These are phyloP conservation scores for Hanseniaspora pseudoguilliermondii DNA, from an alignment of 805 yeast species.

Conservation along the genomic window DNA sequence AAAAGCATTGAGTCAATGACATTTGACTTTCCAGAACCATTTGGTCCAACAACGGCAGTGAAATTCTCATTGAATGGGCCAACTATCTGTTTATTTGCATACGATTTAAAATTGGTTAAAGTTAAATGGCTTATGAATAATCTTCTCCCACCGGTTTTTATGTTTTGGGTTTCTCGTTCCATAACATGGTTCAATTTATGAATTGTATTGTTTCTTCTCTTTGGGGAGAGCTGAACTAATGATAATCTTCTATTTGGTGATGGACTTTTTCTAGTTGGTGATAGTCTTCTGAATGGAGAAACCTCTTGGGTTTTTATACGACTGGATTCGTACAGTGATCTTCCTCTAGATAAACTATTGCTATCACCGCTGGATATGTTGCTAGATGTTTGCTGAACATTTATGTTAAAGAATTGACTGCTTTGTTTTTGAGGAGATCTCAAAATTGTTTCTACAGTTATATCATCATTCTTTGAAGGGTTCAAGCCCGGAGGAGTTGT, in stretches of 20 bases:
- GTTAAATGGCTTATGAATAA: conserved; percentile 64
- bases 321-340: background rate
- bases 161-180: conserved; percentile 28
- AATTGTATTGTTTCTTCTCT: conserved; percentile 25
- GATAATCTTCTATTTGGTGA: conserved; percentile 26
- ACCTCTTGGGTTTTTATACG: background rate
- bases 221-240: conserved; percentile 33
- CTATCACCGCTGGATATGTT: background rate
- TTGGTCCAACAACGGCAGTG: conserved; percentile 96
- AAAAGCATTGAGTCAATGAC: conserved; percentile 92
- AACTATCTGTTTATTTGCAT: conserved; percentile 82
- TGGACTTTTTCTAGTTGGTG: conserved; percentile 11
- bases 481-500: background rate
- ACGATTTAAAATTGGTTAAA: conserved; percentile 80
- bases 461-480: background rate
- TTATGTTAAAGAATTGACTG: background rate
- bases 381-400: background rate
- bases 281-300: conserved; percentile 5
- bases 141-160: conserved; percentile 29
- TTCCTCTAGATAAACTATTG: background rate
- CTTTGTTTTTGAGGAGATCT: conserved; percentile 13
- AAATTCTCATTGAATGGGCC: conserved; percentile 93
- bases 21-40: conserved; percentile 95
- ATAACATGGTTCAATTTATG: conserved; percentile 23
- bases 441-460: conserved; percentile 9